These are phyloP conservation scores for Colletotrichum falcatum DNA, from an alignment of 2,329 filamentous ascomycete species.

Conservation along the genomic window DNA sequence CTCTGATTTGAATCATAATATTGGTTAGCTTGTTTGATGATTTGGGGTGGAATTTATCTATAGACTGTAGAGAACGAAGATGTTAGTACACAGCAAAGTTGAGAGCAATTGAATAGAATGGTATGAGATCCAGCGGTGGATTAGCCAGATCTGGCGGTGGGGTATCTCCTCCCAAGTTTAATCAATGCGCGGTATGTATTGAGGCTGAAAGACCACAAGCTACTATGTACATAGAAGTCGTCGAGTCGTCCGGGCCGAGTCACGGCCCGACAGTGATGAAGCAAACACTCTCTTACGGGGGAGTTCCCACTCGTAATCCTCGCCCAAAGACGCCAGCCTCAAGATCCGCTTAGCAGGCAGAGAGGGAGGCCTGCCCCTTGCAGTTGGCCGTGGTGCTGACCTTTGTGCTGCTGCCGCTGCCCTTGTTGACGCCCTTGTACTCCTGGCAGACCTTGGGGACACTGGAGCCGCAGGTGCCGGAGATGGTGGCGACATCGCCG, in stretches of 20 bases:
- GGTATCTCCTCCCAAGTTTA: too few relatives aligned
- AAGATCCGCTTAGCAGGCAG: conserved; percentile 25
- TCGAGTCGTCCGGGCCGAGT: background rate
- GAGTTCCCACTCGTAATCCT: conserved; percentile 2
- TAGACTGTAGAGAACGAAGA: too few relatives aligned
- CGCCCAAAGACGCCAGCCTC: background rate
- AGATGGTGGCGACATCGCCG: conserved; percentile 45
- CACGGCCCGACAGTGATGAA: conserved; percentile 1
- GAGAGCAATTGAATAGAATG: too few relatives aligned
- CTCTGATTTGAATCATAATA: too few relatives aligned
- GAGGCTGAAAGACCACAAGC: conserved; percentile 8
- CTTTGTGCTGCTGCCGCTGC: conserved; percentile 35
- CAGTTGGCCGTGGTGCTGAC: conserved; percentile 41
- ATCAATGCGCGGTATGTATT: conserved; percentile 19
- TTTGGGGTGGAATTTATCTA: too few relatives aligned
- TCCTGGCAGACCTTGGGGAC: conserved; percentile 42
- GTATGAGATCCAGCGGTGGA: too few relatives aligned
- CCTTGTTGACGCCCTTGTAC: conserved; percentile 42
- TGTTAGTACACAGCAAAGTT: too few relatives aligned
- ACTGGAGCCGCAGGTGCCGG: conserved; percentile 43
- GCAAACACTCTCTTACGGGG: conserved; percentile 22
- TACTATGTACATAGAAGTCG: conserved; percentile 37
- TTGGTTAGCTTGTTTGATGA: too few relatives aligned
- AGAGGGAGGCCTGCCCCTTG: conserved; percentile 39
- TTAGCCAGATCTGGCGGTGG: too few relatives aligned